Evolutionary conservation across 345 rosid genomes (phyloP), one percentile per base, ranked within the genome.

Genomic region (Linum usitatissimum): DNA sequence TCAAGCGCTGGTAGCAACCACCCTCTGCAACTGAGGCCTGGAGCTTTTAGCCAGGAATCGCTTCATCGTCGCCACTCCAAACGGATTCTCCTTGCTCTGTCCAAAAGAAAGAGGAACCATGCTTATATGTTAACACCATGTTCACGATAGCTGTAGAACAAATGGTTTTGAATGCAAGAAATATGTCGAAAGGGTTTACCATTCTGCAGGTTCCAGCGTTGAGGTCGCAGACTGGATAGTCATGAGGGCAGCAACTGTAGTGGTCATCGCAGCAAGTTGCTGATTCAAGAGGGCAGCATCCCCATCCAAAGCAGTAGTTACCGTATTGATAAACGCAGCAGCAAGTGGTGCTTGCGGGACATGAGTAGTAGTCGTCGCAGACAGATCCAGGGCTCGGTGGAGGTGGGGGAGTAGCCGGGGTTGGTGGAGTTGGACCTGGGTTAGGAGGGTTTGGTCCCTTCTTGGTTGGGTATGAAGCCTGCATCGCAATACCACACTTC

Each of bases 231-330:
- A 72, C 76, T 1, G 76, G 76, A 48, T 59, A 72, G 9, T 72
- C 76, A 0, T 64, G 62, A 1, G 76, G 76, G 55, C 76, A 67
- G 68, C 76, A 72, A 64, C 76, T 72, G 42, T 64, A 5, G 18
- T 67, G 62, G 39, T 72, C 71, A 23, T 67, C 76, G 5, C 71
- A 72, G 71, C 76, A 72, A 57, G 76, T 72, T 63, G 71, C 76
- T 5, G 76, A 72, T 55, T 72, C 68, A 14, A 67, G 62, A 48
- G 76, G 71, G 63, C 76, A 72, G 68, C 76, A 72, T 20, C 76
- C 76, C 76, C 76, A 72, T 64, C 68, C 68, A 4, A 63, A 72
- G 62, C 76, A 67, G 38, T 13, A 59, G 28, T 62, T 53, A 3
- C 55, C 57, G 1, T 53, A 67, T 61, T 53, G 55, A 1, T 72